phyloP scores from a whole-genome alignment of 257 asterid genomes.

The Linderniella brevidens region DNA sequence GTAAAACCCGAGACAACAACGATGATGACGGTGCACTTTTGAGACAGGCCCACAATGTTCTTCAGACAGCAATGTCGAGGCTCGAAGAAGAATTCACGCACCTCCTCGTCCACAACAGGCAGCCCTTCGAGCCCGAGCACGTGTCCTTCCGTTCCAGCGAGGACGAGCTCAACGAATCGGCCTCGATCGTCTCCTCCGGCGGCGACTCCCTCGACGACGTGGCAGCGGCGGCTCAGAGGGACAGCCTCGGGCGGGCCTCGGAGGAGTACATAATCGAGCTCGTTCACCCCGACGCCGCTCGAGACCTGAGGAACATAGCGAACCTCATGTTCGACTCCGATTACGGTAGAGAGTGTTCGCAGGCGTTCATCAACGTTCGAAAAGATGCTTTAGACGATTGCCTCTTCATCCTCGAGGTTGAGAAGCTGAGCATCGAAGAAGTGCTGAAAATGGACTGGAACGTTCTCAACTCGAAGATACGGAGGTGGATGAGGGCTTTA shows the following conservation, averaged over 20 bases:
- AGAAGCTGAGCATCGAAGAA: slow-evolving; percentile 73
- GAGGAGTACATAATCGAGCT: slow-evolving; percentile 57
- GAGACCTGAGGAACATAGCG: slow-evolving; percentile 51
- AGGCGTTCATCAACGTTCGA: slow-evolving; percentile 44
- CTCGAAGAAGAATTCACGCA: slow-evolving; percentile 83
- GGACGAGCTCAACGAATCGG: slow-evolving; percentile 48
- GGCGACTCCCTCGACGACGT: slow-evolving; percentile 68
- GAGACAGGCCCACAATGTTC: slow-evolving; percentile 47
- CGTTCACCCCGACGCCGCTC: slow-evolving; percentile 47
- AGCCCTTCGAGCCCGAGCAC: slow-evolving; percentile 72
- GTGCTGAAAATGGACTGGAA: slow-evolving; percentile 85
- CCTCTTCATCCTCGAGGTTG: slow-evolving; percentile 65
- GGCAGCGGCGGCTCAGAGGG: slow-evolving; percentile 37
- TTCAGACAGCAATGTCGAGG: slow-evolving; percentile 74
- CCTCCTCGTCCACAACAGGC: slow-evolving; percentile 66
- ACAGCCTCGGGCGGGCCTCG: slow-evolving; percentile 49
- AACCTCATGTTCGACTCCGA: slow-evolving; percentile 57
- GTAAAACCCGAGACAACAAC: slow-evolving; percentile 14
- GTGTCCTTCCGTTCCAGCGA: slow-evolving; percentile 81
- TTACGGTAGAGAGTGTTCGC: slow-evolving; percentile 77
- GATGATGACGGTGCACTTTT: slow-evolving; percentile 24
- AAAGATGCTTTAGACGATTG: slow-evolving; percentile 86
- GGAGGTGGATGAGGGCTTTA: slow-evolving; percentile 87
- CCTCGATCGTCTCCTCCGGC: slow-evolving; percentile 61
- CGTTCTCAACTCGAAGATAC: slow-evolving; percentile 49